Evolutionary conservation across 768 basidiomycete species (phyloP).

Genomic region (Auricularia sp.): DNA sequence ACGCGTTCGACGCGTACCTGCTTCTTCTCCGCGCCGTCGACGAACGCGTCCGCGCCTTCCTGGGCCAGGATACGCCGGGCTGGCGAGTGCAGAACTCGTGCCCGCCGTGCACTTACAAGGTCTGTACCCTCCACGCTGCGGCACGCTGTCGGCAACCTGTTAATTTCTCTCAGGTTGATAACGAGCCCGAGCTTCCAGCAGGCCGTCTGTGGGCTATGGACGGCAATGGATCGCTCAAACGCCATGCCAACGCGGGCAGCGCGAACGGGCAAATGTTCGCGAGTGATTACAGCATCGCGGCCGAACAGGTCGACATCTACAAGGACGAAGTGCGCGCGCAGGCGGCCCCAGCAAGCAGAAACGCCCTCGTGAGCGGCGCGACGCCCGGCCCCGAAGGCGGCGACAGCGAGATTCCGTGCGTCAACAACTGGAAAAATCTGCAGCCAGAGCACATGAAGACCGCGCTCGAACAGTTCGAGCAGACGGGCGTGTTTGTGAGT

Average conservation of each 20-base stretch:
- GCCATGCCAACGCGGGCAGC: background rate
- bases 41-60: no score
- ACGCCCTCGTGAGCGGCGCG: background rate
- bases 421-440: background rate
- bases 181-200: background rate
- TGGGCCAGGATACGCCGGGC: no score
- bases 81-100: conserved; percentile 12
- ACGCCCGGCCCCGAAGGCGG: background rate
- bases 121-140: background rate
- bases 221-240: conserved; percentile 13
- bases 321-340: background rate
- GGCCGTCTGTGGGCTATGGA: conserved; percentile 9
- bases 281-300: background rate
- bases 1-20: no score
- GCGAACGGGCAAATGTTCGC: background rate
- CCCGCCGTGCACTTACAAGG: conserved; percentile 9
- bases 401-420: background rate
- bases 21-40: no score
- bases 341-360: no score
- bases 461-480: background rate
- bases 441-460: background rate
- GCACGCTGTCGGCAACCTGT: background rate
- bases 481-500: background rate
- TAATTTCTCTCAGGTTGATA: background rate
- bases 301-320: background rate